Evolutionary conservation across 75 land plant species (phyloP).

Genomic region (Selaginella moellendorffii): DNA sequence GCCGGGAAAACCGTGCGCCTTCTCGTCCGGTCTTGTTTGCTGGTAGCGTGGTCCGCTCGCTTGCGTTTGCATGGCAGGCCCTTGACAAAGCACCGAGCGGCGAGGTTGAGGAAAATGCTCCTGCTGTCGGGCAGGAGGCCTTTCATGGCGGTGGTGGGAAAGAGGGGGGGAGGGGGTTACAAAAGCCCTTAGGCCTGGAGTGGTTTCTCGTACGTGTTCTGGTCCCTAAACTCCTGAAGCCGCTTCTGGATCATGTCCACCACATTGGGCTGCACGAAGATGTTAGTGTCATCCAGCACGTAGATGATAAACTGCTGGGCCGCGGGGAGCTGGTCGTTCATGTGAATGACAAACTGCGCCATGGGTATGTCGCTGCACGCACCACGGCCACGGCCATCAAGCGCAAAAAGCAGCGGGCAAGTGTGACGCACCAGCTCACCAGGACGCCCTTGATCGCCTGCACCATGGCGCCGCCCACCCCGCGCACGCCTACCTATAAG

Average conservation of each 20-base stretch:
- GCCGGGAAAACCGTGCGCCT: not conserved
- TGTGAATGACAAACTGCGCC: conserved; percentile 66
- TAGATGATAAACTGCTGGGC: conserved; percentile 67
- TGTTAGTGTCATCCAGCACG: conserved; percentile 51
- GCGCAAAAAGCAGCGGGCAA: too few species aligned
- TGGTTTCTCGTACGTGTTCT: conserved; percentile 73
- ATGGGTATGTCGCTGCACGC: conserved; percentile 62
- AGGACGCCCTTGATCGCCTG: conserved; percentile 2
- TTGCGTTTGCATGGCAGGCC: not conserved
- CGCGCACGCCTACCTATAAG: not conserved
- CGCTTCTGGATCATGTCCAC: conserved; percentile 49
- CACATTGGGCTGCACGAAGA: conserved; percentile 67
- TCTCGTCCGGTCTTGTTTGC: not conserved
- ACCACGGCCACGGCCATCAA: not conserved
- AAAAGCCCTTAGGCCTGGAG: not conserved
- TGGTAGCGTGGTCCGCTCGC: not conserved
- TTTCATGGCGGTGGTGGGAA: too few species aligned
- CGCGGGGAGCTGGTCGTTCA: conserved; percentile 48
- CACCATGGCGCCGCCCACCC: not conserved
- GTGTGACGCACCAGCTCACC: not conserved
- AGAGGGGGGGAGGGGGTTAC: too few species aligned
- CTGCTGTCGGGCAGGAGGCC: not conserved
- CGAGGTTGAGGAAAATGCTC: not conserved
- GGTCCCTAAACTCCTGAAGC: conserved; percentile 59
- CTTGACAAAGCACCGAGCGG: not conserved